Evolutionary conservation across 805 yeast species (phyloP), one percentile per base, ranked within the genome.

Genomic region (Teunomyces gatunensis): DNA sequence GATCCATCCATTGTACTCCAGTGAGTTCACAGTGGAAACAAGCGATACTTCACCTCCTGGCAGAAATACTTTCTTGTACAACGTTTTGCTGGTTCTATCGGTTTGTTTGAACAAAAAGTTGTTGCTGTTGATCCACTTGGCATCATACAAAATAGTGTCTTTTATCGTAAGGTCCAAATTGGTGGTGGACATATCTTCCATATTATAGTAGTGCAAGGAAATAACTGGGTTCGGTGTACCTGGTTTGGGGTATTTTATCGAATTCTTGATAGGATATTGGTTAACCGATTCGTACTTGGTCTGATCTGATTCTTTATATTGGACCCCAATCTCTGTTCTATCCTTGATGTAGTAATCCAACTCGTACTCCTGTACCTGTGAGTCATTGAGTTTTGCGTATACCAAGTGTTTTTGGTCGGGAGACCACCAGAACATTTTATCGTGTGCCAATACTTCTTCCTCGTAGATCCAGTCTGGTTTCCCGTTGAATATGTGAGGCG

Each of bases 391-490:
- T 48, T 82, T 75, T 54, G 87, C 64, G 51, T 79, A 85, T 0
- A 89, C 77, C 39, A 90, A 60, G 55, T 73, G 76, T n/a, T 77
- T 68, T 10, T 92, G 90, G 36, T 73, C 65, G 6, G 88, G 88
- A 4, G 96, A 85, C 96, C 96, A 90, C 96, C 96, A 89, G 42
- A 89, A 54, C 0, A 91, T 88, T 18, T 75, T 67, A 55, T 84
- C 89, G 20, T 80, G 77, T 30, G 80, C 81, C 45, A 87, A 76
- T 0, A 89, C 94, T 64, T 89, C 97, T 55, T 89, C 97, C 60
- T 90, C 97, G 56, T 89, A 89, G 6, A 89, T 95, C 97, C 97
- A 89, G 60, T 89, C 96, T 0, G 96, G 95, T 51, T 84, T 84
- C 2, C 96, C 97, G 60, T 90, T 86, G 67, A 89, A 89, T 6